A percentile compares a stretch with the other conserved stretches of the same genome.
Evolutionary conservation across 2,329 filamentous ascomycete genomes (phyloP).

Genomic region (Chaetomium sp.): DNA sequence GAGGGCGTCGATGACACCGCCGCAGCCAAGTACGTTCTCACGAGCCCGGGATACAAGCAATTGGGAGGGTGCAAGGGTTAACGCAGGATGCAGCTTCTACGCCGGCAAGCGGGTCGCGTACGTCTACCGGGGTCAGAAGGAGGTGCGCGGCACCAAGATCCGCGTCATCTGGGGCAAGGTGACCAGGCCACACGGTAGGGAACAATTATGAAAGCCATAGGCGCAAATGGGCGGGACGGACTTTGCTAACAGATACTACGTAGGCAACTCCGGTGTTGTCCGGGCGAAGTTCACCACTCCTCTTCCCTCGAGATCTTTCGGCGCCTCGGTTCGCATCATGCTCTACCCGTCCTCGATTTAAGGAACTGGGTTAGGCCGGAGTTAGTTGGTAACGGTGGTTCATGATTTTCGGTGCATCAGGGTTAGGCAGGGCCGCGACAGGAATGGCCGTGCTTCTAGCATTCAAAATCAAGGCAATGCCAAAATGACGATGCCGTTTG

Average conservation of each 20-base stretch:
- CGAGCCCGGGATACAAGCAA: neutral
- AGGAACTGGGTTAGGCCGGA: conserved; percentile 39
- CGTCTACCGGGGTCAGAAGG: conserved; percentile 93
- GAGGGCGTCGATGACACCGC: conserved; percentile 91
- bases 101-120: conserved; percentile 98
- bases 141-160: conserved; percentile 97
- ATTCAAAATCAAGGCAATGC: conserved; percentile 46
- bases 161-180: conserved; percentile 99
- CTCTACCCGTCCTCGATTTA: conserved; percentile 98
- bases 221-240: neutral
- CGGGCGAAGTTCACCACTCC: conserved; percentile 95
- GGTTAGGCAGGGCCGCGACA: conserved; percentile 47
- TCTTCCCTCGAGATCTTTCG: conserved; percentile 94
- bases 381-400: conserved; percentile 58
- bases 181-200: conserved; percentile 84
- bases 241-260: conserved; percentile 8
- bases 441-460: conserved; percentile 45
- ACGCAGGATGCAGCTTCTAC: conserved; percentile 64
- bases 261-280: conserved; percentile 96
- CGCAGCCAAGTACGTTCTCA: conserved; percentile 68
- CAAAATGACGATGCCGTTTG: conserved; percentile 27
- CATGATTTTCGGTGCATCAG: conserved; percentile 53
- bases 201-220: neutral
- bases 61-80: conserved; percentile 18
- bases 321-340: conserved; percentile 93